These are phyloP conservation scores for Aechmea fasciata DNA, from an alignment of 176 grass and related monocot genomes.

Conservation along the genomic window DNA sequence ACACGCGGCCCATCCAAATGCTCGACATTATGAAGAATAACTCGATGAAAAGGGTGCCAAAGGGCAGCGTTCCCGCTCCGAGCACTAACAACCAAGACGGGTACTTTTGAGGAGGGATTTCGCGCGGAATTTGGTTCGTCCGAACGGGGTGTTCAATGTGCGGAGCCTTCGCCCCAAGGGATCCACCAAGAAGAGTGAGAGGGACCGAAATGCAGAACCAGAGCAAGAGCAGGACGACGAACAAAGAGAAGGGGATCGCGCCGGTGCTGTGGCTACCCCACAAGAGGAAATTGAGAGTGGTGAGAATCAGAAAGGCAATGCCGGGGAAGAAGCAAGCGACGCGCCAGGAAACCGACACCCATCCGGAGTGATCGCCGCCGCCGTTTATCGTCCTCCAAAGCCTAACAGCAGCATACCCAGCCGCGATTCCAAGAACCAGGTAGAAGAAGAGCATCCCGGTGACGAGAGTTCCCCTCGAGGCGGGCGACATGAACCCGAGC, in stretches of 20 bases:
- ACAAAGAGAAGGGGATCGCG: slow-evolving; percentile 38
- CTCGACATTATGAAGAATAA: slow-evolving; percentile 53
- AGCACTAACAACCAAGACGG: slow-evolving; percentile 36
- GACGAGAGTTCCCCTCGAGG: slow-evolving; percentile 36
- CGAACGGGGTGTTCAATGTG: slow-evolving; percentile 36
- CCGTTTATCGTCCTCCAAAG: slow-evolving; percentile 40
- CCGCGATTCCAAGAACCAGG: slow-evolving; percentile 36
- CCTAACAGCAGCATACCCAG: slow-evolving; percentile 34
- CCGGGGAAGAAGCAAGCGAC: slow-evolving; percentile 48
- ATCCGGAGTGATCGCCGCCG: slow-evolving; percentile 32
- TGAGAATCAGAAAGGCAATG: slow-evolving; percentile 39
- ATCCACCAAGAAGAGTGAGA: slow-evolving; percentile 34
- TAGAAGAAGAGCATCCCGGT: slow-evolving; percentile 47
- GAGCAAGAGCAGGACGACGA: slow-evolving; percentile 28
- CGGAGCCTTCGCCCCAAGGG: slow-evolving; percentile 26
- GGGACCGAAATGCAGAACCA: slow-evolving; percentile 48
- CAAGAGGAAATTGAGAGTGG: slow-evolving; percentile 34
- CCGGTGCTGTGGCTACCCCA: slow-evolving; percentile 44
- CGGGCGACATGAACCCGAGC: slow-evolving; percentile 48
- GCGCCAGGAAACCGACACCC: slow-evolving; percentile 38
- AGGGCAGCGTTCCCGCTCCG: slow-evolving; percentile 39
- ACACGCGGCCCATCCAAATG: slow-evolving; percentile 45
- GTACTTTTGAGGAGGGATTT: slow-evolving; percentile 37
- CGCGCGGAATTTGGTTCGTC: slow-evolving; percentile 37
- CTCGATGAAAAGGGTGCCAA: slow-evolving; percentile 53